Evolutionary conservation across 1,284 basidiomycete genomes (phyloP), one percentile per base, ranked within the genome.

Genomic region (Malassezia cuniculi): DNA sequence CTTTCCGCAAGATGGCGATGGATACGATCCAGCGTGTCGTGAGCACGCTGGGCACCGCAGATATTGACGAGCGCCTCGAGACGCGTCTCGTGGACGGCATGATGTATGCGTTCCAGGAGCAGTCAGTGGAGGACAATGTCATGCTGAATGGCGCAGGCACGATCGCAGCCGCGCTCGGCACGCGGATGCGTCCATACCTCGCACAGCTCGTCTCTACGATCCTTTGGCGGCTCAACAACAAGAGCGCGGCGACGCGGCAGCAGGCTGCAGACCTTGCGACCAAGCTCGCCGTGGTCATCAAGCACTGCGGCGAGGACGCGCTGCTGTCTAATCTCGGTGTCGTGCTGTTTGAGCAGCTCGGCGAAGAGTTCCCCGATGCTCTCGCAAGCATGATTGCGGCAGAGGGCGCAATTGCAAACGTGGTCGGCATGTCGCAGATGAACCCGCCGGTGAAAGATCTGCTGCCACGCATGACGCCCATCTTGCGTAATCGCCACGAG

Each of bases 391-490:
- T 99, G 70, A 99, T 97, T 68, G 85, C 87, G 32, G 93, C 93
- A 32, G 86, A 93, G 68, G 87, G 85, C 51, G 89, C 90, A 32
- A 97, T 99, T 61, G 93, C 93, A 53, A 97, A 97, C 60, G 93
- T 97, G 22, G 89, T 97, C 47, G 93, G 93, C 71, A 97, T 99
- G 93, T 94, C 90, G 9, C 86, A 95, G 70, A 97, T 99, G 93
- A 95, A 93, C 68, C 93, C 93, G 14, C 93, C 89, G 0, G 87
- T 97, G 33, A 97, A 97, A 70, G 93, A 97, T 74, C 78, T 97
- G 39, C 68, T 97, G 27, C 93, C 93, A 15, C 85, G 93, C 47
- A 95, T 97, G 90, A 99, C 90, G 1, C 93, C 93, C 3, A 97
- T 99, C 71, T 74, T 99, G 44, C 82, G 90, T 55, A 97, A 99